Conservation (phyloP, 176 grass and related monocot species). For the Rhynchospora tenuis region DNA sequence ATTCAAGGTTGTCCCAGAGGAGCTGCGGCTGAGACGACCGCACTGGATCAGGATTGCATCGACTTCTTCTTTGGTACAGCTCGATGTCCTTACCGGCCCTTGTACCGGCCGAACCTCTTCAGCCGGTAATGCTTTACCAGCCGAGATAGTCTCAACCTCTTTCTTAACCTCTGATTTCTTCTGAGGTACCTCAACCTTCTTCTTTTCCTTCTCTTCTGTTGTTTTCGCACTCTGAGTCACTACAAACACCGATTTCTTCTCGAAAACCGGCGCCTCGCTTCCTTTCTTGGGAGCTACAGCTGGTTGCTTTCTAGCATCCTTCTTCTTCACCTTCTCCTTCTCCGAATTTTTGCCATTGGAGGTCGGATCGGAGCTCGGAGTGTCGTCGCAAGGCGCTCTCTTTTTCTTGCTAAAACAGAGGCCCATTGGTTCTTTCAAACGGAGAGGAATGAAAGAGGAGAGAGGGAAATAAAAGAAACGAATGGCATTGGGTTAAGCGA, state of each 20-base stretch:
- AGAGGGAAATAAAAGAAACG: not conserved
- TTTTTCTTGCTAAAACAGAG: constrained; percentile 94
- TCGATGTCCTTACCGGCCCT: constrained; percentile 48
- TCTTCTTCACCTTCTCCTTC: constrained; percentile 22
- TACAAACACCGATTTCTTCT: constrained; percentile 70
- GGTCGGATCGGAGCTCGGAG: constrained; percentile 4
- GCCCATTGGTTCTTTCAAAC: constrained; percentile 42
- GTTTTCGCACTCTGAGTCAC: constrained; percentile 44
- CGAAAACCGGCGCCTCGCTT: constrained; percentile 3
- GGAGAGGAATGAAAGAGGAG: not conserved
- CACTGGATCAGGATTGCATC: constrained; percentile 94
- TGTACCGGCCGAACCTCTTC: constrained; percentile 30
- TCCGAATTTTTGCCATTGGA: not conserved
- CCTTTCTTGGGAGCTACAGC: not conserved
- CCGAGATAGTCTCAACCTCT: constrained; percentile 1
- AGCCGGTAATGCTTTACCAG: not conserved
- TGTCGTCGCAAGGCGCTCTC: constrained; percentile 23
- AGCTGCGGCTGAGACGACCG: constrained; percentile 91
- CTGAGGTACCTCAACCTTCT: constrained; percentile 2
- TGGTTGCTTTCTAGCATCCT: not conserved
- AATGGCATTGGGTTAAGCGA: constrained; percentile 9
- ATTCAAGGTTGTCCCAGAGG: constrained; percentile 50
- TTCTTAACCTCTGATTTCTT: constrained; percentile 25
- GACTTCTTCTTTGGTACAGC: constrained; percentile 86
- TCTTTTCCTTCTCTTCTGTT: constrained; percentile 23